Evolutionary conservation across 2,329 filamentous ascomycete genomes (phyloP).

Genomic region (Fusarium begoniae): DNA sequence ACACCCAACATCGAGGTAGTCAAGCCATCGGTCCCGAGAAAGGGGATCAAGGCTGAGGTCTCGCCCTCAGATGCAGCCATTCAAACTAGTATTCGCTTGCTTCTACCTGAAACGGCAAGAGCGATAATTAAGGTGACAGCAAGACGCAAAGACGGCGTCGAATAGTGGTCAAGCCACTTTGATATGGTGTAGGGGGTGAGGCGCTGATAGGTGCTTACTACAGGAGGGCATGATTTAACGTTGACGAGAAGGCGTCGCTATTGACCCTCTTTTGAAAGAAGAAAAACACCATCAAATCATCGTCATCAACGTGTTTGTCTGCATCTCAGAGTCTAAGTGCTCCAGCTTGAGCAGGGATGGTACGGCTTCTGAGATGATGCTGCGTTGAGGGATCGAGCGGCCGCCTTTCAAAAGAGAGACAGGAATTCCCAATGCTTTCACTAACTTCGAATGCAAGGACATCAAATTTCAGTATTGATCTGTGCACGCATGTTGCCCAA

Average conservation of each 20-base stretch:
- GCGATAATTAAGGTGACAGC: neutral
- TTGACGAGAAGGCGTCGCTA: slow-evolving; percentile 1
- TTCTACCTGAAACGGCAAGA: slow-evolving; percentile 10
- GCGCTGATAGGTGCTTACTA: neutral
- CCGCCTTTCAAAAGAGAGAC: no score
- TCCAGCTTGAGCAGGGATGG: neutral
- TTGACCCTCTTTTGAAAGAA: no score
- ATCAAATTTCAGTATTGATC: neutral
- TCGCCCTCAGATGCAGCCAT: neutral
- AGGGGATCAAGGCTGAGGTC: neutral
- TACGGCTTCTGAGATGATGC: neutral
- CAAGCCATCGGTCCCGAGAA: neutral
- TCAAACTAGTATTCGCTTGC: neutral
- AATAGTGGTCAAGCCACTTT: slow-evolving; percentile 7
- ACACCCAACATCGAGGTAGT: neutral
- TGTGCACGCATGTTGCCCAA: neutral
- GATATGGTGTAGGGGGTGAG: neutral
- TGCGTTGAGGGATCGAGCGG: neutral
- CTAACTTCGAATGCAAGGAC: accelerated
- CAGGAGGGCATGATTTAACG: neutral
- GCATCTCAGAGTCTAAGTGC: neutral
- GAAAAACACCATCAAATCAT: neutral
- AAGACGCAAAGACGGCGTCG: neutral
- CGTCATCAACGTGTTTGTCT: neutral
- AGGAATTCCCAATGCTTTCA: accelerated